Evolutionary conservation across 306 rosid species (phyloP).

Genomic region (Trifolium fragiferum): DNA sequence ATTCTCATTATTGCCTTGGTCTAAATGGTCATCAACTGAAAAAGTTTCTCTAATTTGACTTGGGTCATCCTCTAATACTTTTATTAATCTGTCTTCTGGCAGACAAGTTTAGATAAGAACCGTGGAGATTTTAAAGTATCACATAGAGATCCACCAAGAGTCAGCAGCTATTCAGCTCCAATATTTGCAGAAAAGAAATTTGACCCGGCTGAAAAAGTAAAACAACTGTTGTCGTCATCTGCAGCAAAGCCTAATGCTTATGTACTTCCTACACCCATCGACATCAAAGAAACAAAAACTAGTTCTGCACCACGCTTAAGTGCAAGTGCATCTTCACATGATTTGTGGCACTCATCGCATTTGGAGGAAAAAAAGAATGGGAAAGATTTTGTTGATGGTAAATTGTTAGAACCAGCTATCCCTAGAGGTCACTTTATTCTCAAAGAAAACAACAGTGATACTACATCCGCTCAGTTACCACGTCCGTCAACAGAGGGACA

Average conservation of each 20-base stretch:
- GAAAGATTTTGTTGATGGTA: conserved; percentile 56
- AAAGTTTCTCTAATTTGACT: conserved; percentile 23
- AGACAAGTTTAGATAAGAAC: conserved; percentile 64
- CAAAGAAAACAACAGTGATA: conserved; percentile 65
- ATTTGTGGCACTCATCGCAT: conserved; percentile 80
- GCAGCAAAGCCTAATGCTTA: conserved; percentile 66
- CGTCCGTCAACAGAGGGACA: conserved; percentile 69
- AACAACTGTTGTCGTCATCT: conserved; percentile 54
- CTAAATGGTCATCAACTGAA: conserved; percentile 26
- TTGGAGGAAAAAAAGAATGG: conserved; percentile 69
- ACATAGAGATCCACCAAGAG: conserved; percentile 60
- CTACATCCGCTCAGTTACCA: conserved; percentile 57
- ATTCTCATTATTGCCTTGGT: conserved; percentile 23
- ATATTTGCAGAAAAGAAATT: conserved; percentile 75
- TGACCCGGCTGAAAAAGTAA: conserved; percentile 82
- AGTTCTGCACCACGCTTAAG: conserved; percentile 52
- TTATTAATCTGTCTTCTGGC: conserved; percentile 40
- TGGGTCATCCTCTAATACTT: conserved; percentile 34
- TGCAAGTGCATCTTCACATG: conserved; percentile 60
- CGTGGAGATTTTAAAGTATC: conserved; percentile 60
- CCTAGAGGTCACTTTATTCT: conserved; percentile 51
- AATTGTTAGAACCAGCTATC: conserved; percentile 47
- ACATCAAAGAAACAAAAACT: conserved; percentile 61
- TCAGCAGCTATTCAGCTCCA: conserved; percentile 85
- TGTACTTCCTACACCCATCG: conserved; percentile 81